Evolutionary conservation across 2,329 filamentous ascomycete species (phyloP).

Genomic region (Bisporella sp.): DNA sequence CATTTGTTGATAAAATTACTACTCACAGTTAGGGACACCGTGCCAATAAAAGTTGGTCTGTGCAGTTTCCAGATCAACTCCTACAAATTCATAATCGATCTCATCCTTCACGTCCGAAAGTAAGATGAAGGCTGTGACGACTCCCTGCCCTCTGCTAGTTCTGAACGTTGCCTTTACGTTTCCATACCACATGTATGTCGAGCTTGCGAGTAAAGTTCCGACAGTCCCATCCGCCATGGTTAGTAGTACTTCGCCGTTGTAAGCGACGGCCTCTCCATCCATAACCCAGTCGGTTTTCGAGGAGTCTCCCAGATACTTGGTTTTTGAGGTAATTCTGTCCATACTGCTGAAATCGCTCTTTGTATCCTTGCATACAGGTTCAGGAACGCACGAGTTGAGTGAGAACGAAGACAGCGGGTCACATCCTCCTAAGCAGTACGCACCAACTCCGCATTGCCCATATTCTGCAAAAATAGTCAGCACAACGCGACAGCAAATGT

Average conservation of each 20-base stretch:
- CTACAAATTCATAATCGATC: slow-evolving; percentile 95
- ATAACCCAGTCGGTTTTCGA: slow-evolving; percentile 80
- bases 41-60: slow-evolving; percentile 98
- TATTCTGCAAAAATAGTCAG: slow-evolving; percentile 58
- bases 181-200: slow-evolving; percentile 96
- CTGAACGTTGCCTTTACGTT: slow-evolving; percentile 81
- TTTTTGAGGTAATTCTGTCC: slow-evolving; percentile 62
- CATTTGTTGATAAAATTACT: slow-evolving; percentile 4
- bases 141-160: slow-evolving; percentile 76
- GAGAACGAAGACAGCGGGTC: slow-evolving; percentile 79
- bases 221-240: slow-evolving; percentile 85
- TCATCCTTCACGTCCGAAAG: slow-evolving; percentile 96
- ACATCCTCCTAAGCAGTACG: slow-evolving; percentile 93
- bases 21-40: slow-evolving; percentile 82
- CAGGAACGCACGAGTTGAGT: slow-evolving; percentile 78
- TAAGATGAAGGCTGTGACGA: slow-evolving; percentile 95
- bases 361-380: slow-evolving; percentile 70
- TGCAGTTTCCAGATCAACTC: slow-evolving; percentile 65
- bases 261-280: slow-evolving; percentile 65
- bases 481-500: slow-evolving; percentile 5
- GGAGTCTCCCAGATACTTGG: slow-evolving; percentile 80
- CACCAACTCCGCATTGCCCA: slow-evolving; percentile 85
- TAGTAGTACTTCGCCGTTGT: slow-evolving; percentile 66
- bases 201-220: slow-evolving; percentile 76
- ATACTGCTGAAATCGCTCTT: slow-evolving; percentile 68